Evolutionary conservation across 441 rosid species (phyloP).

Genomic region (Melianthus villosus): DNA sequence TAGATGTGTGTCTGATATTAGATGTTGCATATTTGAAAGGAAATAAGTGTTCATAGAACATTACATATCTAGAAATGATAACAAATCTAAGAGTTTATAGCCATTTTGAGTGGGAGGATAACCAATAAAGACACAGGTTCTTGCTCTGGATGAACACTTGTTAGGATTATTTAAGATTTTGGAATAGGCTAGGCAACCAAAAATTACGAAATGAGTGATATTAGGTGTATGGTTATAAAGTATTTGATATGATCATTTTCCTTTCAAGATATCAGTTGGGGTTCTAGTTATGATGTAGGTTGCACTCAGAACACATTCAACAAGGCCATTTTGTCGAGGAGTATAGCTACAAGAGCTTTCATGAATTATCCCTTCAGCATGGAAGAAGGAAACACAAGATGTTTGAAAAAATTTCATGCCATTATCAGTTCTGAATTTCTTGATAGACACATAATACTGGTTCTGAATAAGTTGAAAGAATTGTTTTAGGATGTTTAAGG

Average conservation of each 20-base stretch:
- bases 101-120: not conserved
- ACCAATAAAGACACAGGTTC: not conserved
- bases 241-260: not conserved
- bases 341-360: not conserved
- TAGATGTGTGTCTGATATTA: too few species aligned
- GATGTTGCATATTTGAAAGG: too few species aligned
- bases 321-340: not conserved
- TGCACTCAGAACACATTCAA: not conserved
- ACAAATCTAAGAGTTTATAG: not conserved
- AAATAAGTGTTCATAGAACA: not conserved
- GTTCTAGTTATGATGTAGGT: not conserved
- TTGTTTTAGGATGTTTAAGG: not conserved
- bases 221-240: not conserved
- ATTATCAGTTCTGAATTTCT: not conserved
- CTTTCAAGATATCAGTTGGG: not conserved
- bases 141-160: not conserved
- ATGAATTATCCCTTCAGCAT: not conserved
- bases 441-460: not conserved
- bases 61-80: not conserved
- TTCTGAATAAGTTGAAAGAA: not conserved
- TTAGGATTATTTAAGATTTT: not conserved
- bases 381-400: not conserved
- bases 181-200: conserved; percentile 1
- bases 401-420: not conserved
- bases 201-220: not conserved